phyloP scores from a whole-genome alignment of 1,139 yeast genomes.

The Meyerozyma sp. region DNA sequence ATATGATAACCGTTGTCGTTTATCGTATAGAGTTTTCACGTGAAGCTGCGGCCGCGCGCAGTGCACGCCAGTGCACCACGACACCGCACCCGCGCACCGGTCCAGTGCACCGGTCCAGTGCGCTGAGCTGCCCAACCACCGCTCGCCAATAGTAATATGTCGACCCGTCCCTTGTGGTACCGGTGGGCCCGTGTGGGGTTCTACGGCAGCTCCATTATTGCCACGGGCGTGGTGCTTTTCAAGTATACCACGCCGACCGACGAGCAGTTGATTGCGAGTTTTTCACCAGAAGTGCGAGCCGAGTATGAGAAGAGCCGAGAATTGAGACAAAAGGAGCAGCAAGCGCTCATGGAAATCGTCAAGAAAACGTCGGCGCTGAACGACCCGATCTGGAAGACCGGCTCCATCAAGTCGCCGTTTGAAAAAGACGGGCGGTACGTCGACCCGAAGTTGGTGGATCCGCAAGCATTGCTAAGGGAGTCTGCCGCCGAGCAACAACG shows the following conservation, averaged over 20 bases:
- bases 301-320: constrained; percentile 67
- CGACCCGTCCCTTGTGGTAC: constrained; percentile 39
- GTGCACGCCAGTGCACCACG: background rate
- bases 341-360: constrained; percentile 61
- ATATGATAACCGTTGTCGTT: background rate
- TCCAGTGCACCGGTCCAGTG: too few species aligned
- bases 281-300: constrained; percentile 80
- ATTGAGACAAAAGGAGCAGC: constrained; percentile 60
- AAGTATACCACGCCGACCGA: constrained; percentile 79
- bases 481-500: constrained; percentile 42
- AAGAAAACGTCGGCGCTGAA: constrained; percentile 55
- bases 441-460: constrained; percentile 39
- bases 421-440: constrained; percentile 34
- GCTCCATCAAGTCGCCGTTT: constrained; percentile 62
- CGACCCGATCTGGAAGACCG: constrained; percentile 81
- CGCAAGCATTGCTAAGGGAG: constrained; percentile 45
- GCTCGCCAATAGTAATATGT: constrained; percentile 6
- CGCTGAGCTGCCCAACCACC: background rate
- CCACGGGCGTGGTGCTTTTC: constrained; percentile 60
- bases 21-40: background rate
- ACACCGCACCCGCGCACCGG: too few species aligned
- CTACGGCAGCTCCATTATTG: constrained; percentile 57
- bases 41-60: background rate
- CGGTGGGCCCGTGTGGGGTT: constrained; percentile 58
- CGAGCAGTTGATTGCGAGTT: constrained; percentile 63